Evolutionary conservation across 305 asterid genomes (phyloP).

Genomic region (Coffea humblotiana): DNA sequence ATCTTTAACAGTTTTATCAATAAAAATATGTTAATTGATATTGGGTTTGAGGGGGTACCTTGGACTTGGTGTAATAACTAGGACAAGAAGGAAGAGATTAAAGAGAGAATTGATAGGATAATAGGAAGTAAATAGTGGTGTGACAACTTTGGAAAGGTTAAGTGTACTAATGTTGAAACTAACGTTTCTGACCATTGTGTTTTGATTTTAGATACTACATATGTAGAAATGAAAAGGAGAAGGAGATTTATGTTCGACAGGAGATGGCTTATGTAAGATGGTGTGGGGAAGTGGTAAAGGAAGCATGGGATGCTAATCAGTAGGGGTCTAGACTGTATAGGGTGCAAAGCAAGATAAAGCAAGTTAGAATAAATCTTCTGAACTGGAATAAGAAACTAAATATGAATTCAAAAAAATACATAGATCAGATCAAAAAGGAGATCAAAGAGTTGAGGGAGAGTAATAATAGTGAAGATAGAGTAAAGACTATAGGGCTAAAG

Average conservation of each 20-base stretch:
- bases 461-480: too few relatives aligned
- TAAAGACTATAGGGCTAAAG: too few relatives aligned
- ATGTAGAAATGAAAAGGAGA: not conserved
- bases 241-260: too few relatives aligned
- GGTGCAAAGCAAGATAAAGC: not conserved
- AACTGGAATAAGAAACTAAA: not conserved
- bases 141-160: not conserved
- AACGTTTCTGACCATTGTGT: not conserved
- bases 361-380: too few relatives aligned
- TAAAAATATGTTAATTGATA: not conserved
- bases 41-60: not conserved
- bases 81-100: too few relatives aligned
- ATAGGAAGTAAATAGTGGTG: not conserved
- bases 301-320: not conserved
- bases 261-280: not conserved
- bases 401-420: not conserved
- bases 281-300: not conserved
- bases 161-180: not conserved
- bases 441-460: too few relatives aligned
- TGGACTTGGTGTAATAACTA: not conserved
- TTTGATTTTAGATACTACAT: not conserved
- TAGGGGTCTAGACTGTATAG: not conserved
- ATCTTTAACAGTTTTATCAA: too few relatives aligned
- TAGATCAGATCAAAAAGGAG: not conserved
- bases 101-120: not conserved